Base-by-base conservation (phyloP, 2,329 filamentous ascomycete genomes). In the Diplodia scrobiculata region DNA sequence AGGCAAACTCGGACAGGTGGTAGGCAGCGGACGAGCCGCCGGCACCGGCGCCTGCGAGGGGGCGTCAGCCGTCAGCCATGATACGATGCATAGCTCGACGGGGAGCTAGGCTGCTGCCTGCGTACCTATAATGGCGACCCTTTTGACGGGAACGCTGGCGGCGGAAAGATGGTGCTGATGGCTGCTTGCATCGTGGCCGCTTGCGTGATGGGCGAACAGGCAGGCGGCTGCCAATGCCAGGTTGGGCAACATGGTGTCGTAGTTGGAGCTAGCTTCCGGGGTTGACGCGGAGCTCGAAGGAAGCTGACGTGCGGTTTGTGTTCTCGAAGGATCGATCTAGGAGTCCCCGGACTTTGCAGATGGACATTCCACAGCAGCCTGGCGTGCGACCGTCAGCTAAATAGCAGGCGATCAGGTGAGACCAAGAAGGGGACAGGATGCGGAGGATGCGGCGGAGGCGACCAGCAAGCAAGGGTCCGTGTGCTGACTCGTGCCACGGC, bases 1-100 rank as follows among this genome's bases (percentile, higher is more conserved):
- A 78, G 25, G 91, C 89, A 76, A 88, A 93, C 72, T 89, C 86
- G 47, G 84, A 84, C 54, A 99, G 82, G 73, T 94, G 87, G 77
- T 95, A 97, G 0, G 95, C 93, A 2, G 92, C 83, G 1, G 93
- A 96, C 4, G 95, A 87, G 34, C 95, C 95, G 34, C 87, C 94
- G 51, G 95, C 89, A 54, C 95, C 95, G 71, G 94, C 94, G 68
- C 95, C 94, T 96, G 66, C 3, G 19, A 21, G n/a, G 27, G 47
- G 19, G 41, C 45, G 58, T 51, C 41, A 59, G 38, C 25, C 32
- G 17, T 67, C 27, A 19, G 14, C 25, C 32, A 13, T 60, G 19
- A 21, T 34, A 47, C 34, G 48, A 34, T 25, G 55, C 19, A 29
- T 1, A 10, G 32, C 17, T 41, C 32, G 72, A 68, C 13, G 11